Base-by-base conservation (phyloP, 1,284 basidiomycete species). In the Ganoderma resinaceum region DNA sequence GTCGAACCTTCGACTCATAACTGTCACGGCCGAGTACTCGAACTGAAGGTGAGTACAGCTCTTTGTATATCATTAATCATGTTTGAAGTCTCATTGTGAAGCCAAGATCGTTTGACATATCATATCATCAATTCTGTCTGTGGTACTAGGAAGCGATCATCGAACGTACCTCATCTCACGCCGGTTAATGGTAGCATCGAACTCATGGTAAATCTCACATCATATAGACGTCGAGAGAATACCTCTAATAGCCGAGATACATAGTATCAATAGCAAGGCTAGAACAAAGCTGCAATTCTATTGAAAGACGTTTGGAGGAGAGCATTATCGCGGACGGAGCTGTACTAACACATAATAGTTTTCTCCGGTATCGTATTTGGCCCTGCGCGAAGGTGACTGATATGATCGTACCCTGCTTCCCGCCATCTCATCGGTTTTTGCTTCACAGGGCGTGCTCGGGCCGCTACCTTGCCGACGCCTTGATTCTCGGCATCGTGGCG, bases 311-410 rank as follows among this genome's bases (percentile, higher is more conserved):
- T 74, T 74, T 63, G 42, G 62, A n/a, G 70, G 68, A 29, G 70
- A 70, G 31, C 65, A 70, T 65, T 61, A 31, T 69, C 31, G 71
- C 67, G 52, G 63, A 76, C 31, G 65, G 66, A 69, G 53, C 63
- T 61, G 20, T 33, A 65, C 57, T 43, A 40, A 18, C 53, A 23
- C 38, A 43, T 58, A 33, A 35, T 23, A 37, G 61, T 61, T 43
- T 58, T 58, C 7, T 11, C 35, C 14, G 29, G 23, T 26, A 37
- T 62, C 18, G 38, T 52, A 4, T 67, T 67, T 31, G 65, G 65
- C 26, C 42, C 65, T 42, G 70, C 61, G 16, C 16, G 61, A n/a
- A 35, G 63, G 63, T 59, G 29, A 8, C 60, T 57, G 23, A 33
- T 9, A 2, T 29, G 26, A 12, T 14, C 46, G 16, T 55, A 31